Percentiles rank a stretch among this genome's conserved stretches.
Conservation (phyloP, 208 protist genomes). For the Acanthamoeba triangularis region DNA sequence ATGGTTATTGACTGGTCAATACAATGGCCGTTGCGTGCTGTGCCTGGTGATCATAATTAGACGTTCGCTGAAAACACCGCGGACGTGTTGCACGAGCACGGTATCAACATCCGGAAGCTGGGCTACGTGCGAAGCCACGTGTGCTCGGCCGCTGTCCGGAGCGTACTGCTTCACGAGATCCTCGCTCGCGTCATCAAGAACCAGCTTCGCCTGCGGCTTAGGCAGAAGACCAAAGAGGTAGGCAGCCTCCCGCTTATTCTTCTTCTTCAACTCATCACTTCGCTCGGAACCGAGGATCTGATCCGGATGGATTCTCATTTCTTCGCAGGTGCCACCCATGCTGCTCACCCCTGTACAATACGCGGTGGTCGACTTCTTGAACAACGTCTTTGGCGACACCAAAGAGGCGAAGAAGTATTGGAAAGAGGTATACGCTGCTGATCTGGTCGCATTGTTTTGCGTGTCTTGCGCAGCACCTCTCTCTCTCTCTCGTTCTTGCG, state of each 20-base stretch:
- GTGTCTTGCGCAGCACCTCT: background rate
- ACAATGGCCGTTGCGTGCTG: too few relatives aligned
- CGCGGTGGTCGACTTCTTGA: slow-evolving; percentile 72
- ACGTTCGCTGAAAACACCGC: slow-evolving; percentile 36
- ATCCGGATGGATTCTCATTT: background rate
- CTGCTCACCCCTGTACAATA: slow-evolving; percentile 76
- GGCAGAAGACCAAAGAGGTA: slow-evolving; percentile 76
- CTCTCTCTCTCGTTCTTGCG: background rate
- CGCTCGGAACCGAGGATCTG: background rate
- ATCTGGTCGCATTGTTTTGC: too few relatives aligned
- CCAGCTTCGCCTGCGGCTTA: slow-evolving; percentile 32
- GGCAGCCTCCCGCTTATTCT: background rate
- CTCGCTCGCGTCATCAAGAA: slow-evolving; percentile 72
- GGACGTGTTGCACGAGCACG: slow-evolving; percentile 56
- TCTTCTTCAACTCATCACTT: background rate
- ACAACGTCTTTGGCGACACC: slow-evolving; percentile 75
- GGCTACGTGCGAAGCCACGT: slow-evolving; percentile 59
- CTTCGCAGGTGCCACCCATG: slow-evolving; percentile 66
- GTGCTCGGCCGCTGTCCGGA: slow-evolving; percentile 15
- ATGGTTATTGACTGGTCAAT: too few relatives aligned
- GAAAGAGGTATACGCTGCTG: slow-evolving; percentile 13
- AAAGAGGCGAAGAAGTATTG: slow-evolving; percentile 64
- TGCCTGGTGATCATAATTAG: background rate
- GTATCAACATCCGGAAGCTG: slow-evolving; percentile 68
- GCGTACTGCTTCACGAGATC: slow-evolving; percentile 67